Conservation (phyloP, 2,329 filamentous ascomycete genomes). For the Exserohilum turcica region DNA sequence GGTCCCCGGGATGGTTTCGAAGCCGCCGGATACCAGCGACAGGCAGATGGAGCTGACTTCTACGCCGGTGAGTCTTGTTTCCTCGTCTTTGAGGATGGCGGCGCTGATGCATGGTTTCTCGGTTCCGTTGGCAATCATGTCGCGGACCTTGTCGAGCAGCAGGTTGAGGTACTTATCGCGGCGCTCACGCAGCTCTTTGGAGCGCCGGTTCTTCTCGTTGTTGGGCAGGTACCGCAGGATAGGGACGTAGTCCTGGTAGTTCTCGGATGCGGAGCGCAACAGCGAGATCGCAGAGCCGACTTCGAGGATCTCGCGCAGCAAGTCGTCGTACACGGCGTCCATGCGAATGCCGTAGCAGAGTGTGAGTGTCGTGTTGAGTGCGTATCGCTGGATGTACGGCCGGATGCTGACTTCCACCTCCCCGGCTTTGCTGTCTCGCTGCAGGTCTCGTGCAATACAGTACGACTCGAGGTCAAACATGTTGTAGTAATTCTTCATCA, state of each 20-base stretch:
- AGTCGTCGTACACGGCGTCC: conserved; percentile 58
- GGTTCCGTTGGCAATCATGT: conserved; percentile 57
- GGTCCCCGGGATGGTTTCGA: conserved; percentile 61
- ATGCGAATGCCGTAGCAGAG: conserved; percentile 62
- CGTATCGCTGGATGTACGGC: conserved; percentile 60
- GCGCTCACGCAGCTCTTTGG: conserved; percentile 55
- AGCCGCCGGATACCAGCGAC: conserved; percentile 59
- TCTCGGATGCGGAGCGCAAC: conserved; percentile 58
- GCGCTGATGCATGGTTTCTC: conserved; percentile 62
- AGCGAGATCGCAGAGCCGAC: conserved; percentile 60
- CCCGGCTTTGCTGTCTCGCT: conserved; percentile 51
- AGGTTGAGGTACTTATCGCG: conserved; percentile 58
- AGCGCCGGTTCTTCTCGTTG: conserved; percentile 57
- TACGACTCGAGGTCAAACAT: conserved; percentile 62
- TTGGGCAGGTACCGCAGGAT: conserved; percentile 57
- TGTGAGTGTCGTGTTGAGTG: conserved; percentile 60
- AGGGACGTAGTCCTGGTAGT: conserved; percentile 61
- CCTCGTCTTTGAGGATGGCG: conserved; percentile 60
- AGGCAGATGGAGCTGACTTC: conserved; percentile 61
- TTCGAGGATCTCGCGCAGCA: conserved; percentile 59
- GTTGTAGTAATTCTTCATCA: conserved; percentile 55
- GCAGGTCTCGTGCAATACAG: conserved; percentile 57
- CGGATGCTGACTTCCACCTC: conserved; percentile 53
- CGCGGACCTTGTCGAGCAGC: conserved; percentile 57
- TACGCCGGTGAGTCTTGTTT: conserved; percentile 58